Conservation (phyloP, 768 basidiomycete genomes). For the Mycena epipterygia region DNA sequence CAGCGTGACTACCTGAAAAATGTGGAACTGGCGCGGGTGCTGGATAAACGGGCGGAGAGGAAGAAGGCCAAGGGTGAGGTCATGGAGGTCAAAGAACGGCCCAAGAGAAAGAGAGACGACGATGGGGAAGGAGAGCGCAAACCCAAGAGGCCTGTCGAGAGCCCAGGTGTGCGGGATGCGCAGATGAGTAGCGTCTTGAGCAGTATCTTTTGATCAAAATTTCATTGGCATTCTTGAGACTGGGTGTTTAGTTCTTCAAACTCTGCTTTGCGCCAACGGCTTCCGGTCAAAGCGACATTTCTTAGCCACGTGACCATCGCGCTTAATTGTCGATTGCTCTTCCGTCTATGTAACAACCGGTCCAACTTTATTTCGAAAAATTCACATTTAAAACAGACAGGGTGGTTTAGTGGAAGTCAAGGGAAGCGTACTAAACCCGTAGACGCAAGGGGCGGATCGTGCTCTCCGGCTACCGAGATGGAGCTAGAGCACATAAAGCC, state of each 20-base stretch:
- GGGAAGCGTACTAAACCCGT: too few species aligned
- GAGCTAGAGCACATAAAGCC: too few species aligned
- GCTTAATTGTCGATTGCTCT: too few species aligned
- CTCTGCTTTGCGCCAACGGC: background rate
- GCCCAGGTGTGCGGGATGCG: conserved; percentile 14
- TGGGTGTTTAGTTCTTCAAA: background rate
- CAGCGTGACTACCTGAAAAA: conserved; percentile 95
- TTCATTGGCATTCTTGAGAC: background rate
- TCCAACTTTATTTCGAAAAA: too few species aligned
- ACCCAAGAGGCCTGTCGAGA: conserved; percentile 20
- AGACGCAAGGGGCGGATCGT: too few species aligned
- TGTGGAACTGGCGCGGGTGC: conserved; percentile 90
- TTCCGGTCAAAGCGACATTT: background rate
- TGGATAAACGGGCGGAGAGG: conserved; percentile 84
- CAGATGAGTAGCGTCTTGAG: conserved; percentile 30
- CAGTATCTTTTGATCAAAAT: conserved; percentile 15
- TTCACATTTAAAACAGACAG: too few species aligned
- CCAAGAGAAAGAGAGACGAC: conserved; percentile 46
- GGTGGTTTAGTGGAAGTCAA: too few species aligned
- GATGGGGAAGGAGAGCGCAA: conserved; percentile 28
- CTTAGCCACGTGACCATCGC: background rate
- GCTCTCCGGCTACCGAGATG: too few species aligned
- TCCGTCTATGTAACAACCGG: too few species aligned
- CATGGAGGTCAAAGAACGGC: conserved; percentile 56
- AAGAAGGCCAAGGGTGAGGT: conserved; percentile 71